These are phyloP conservation scores for Aphanocladium album DNA, from an alignment of 2,329 filamentous ascomycete species.

Conservation along the genomic window DNA sequence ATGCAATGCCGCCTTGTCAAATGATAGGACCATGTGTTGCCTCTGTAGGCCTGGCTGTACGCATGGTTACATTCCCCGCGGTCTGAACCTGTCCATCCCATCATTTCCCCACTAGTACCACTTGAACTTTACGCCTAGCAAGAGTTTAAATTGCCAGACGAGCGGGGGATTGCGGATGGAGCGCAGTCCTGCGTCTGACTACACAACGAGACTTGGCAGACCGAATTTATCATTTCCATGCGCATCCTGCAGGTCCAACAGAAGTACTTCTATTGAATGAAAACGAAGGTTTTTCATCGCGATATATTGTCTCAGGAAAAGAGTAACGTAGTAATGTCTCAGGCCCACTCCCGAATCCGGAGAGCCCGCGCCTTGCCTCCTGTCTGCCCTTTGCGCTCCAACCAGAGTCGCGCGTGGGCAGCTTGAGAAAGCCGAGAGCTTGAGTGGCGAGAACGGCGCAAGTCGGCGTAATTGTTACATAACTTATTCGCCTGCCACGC, in stretches of 20 bases:
- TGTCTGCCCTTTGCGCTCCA: background rate
- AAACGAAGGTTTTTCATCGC: too few relatives aligned
- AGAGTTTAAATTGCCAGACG: background rate
- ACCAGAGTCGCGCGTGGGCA: background rate
- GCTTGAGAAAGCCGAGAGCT: background rate
- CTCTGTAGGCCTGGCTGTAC: background rate
- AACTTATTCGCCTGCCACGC: background rate
- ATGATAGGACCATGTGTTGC: background rate
- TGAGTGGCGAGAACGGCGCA: background rate
- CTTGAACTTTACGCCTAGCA: background rate
- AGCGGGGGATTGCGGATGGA: background rate
- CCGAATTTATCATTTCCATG: background rate
- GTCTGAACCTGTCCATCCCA: background rate
- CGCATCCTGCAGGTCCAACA: background rate
- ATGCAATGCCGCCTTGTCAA: background rate
- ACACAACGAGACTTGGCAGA: background rate
- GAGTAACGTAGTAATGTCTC: background rate
- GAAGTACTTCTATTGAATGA: too few relatives aligned
- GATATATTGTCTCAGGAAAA: too few relatives aligned
- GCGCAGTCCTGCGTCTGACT: background rate
- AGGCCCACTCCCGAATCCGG: background rate
- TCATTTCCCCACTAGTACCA: background rate
- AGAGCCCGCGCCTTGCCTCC: background rate
- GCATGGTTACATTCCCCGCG: background rate
- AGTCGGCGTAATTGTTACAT: background rate